Percentiles rank a stretch among this genome's conserved stretches.
phyloP scores from a whole-genome alignment of 768 basidiomycete genomes.

The Termitomyces sp. region DNA sequence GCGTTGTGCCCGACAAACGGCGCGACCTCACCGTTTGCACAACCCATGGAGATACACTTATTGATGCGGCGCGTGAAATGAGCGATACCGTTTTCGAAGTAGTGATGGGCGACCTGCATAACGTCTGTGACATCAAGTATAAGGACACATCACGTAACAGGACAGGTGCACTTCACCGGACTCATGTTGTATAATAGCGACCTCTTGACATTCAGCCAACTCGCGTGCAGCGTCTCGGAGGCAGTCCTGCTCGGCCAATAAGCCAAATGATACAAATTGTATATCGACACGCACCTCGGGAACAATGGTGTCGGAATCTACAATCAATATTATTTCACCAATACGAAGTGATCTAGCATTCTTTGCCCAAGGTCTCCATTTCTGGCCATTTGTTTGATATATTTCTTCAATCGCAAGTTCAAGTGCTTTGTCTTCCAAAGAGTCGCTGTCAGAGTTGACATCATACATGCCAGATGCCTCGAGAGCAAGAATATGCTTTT shows the following conservation, averaged over 20 bases:
- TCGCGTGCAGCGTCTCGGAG: constrained; percentile 88
- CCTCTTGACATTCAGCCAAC: constrained; percentile 72
- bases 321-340: constrained; percentile 74
- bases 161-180: constrained; percentile 43
- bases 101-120: constrained; percentile 86
- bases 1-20: constrained; percentile 88
- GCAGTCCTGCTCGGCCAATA: constrained; percentile 54
- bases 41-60: constrained; percentile 72
- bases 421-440: constrained; percentile 68
- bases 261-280: neutral
- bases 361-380: constrained; percentile 70
- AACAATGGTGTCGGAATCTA: constrained; percentile 77
- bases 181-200: constrained; percentile 88
- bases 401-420: constrained; percentile 72
- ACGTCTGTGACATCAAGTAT: constrained; percentile 44
- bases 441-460: constrained; percentile 32
- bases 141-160: neutral
- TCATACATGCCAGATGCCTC: constrained; percentile 33
- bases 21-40: constrained; percentile 77
- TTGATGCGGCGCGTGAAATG: constrained; percentile 88
- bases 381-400: constrained; percentile 48
- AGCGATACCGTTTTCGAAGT: constrained; percentile 88
- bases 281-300: constrained; percentile 46
- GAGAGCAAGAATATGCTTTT: constrained; percentile 42
- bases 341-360: constrained; percentile 73